Base-by-base conservation (phyloP, 2,329 filamentous ascomycete species). In the Chaetothyriales sp. region DNA sequence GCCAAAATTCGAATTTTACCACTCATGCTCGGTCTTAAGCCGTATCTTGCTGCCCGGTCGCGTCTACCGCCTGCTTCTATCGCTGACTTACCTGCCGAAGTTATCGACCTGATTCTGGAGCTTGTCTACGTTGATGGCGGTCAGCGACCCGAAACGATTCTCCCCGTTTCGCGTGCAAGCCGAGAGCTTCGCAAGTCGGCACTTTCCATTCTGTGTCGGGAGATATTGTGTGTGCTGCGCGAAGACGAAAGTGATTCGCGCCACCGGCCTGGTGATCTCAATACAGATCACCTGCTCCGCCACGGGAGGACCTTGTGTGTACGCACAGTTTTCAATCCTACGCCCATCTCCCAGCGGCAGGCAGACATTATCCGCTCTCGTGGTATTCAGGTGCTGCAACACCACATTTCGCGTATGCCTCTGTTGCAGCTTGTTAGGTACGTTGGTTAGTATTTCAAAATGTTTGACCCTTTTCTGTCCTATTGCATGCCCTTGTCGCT, bases 401-500 rank as follows among this genome's bases (percentile, higher is more conserved):
- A 53, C 4, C 28, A 40, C 43, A 40, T 58, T 20, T 50, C 51
- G 7, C 46, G 53, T n/a, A 56, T 58, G 56, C 49, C 47, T 52
- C 50, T 49, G 18, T 53, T 58, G 19, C 56, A 47, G 15, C 50
- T 52, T 9, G 52, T 58, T 28, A 50, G 51, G 54, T 56, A 56
- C 46, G 53, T 48, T 8, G 20, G 15, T 18, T 44, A n/a, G 44
- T 33, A 9, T 44, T 52, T 29, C 8, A 19, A 4, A 5, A 51
- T 9, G 25, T 25, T 9, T 40, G 48, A n/a, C 43, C 51, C 2
- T 54, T 50, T 50, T 51, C 44, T 13, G 54, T 56, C 29, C 28
- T 56, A 10, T 47, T 55, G 15, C 46, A 46, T 13, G 22, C 55
- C 18, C 20, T 52, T 43, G 10, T 54, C 40, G 5, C 15, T 40